Conservation (phyloP, 2,329 filamentous ascomycete species). For the Phaeosphaeriaceae sp. region DNA sequence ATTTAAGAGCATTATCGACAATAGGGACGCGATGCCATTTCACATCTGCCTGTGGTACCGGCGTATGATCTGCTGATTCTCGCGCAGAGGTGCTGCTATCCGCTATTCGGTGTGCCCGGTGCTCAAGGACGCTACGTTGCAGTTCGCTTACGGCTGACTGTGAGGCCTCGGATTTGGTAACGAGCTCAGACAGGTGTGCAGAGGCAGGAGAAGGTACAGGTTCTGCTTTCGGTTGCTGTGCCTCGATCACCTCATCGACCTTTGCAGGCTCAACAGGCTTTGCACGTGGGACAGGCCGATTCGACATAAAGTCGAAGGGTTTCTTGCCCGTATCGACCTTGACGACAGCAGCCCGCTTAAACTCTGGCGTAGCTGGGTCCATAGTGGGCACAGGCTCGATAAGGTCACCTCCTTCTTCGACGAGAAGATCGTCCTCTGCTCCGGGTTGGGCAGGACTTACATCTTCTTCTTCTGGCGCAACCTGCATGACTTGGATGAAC, state of each 20-base stretch:
- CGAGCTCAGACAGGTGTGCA: conserved; percentile 5
- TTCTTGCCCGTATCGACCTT: conserved; percentile 38
- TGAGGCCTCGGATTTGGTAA: conserved; percentile 7
- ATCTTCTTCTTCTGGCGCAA: conserved; percentile 24
- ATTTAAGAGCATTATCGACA: conserved; percentile 39
- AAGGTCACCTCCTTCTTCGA: conserved; percentile 27
- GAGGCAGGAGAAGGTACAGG: conserved; percentile 1
- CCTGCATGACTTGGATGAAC: conserved; percentile 32
- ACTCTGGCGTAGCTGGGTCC: conserved; percentile 35
- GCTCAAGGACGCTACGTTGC: conserved; percentile 20
- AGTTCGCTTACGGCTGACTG: conserved; percentile 7
- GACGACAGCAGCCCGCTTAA: conserved; percentile 33
- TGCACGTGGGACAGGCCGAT: conserved; percentile 38
- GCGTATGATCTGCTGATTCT: background rate
- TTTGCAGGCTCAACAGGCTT: conserved; percentile 30
- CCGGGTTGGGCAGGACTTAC: background rate
- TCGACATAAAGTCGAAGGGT: conserved; percentile 48
- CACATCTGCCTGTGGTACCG: conserved; percentile 16
- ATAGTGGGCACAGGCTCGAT: conserved; percentile 25
- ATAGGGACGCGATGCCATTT: conserved; percentile 39
- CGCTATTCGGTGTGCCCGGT: conserved; percentile 19
- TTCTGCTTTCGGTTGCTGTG: conserved; percentile 11
- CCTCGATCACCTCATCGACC: conserved; percentile 49
- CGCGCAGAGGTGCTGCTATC: conserved; percentile 19
- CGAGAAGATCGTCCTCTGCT: conserved; percentile 25